These are phyloP conservation scores for Phaeosphaeriaceae sp. DNA, from an alignment of 2,329 filamentous ascomycete species.

Conservation along the genomic window DNA sequence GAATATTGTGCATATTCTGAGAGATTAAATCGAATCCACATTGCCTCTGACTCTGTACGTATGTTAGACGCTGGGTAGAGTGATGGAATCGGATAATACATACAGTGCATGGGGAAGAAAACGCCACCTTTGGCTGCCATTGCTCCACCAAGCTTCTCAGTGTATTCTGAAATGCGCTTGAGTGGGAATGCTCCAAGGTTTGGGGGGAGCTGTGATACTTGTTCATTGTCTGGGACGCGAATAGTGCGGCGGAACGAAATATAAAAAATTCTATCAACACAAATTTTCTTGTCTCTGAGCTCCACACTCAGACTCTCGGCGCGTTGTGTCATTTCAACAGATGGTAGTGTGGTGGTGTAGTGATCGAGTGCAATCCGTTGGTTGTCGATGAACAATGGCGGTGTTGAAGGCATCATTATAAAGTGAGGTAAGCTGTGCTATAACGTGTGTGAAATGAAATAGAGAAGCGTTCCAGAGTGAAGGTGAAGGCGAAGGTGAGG, in stretches of 20 bases:
- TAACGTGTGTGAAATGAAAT: no score
- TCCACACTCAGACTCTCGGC: no score
- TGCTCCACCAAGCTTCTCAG: constrained; percentile 37
- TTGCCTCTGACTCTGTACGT: constrained; percentile 47
- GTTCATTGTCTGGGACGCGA: constrained; percentile 33
- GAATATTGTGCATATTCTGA: no score
- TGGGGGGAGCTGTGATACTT: constrained; percentile 30
- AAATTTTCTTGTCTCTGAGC: background rate
- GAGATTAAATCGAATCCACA: no score
- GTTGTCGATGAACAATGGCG: no score
- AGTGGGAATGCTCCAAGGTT: constrained; percentile 20
- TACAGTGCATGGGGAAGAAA: constrained; percentile 61
- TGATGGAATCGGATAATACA: background rate
- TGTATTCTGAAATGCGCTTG: constrained; percentile 23
- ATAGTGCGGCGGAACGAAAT: constrained; percentile 23
- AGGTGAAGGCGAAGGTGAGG: no score
- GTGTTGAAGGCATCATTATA: no score
- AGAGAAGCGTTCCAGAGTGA: no score
- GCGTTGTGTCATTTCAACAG: no score
- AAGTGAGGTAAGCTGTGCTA: no score
- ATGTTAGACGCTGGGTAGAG: background rate
- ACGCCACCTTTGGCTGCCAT: constrained; percentile 53
- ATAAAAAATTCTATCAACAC: constrained; percentile 16
- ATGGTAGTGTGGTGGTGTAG: no score
- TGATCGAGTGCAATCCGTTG: no score